Conservation (phyloP, 2,329 filamentous ascomycete species). For the Hypoxylon sp. region DNA sequence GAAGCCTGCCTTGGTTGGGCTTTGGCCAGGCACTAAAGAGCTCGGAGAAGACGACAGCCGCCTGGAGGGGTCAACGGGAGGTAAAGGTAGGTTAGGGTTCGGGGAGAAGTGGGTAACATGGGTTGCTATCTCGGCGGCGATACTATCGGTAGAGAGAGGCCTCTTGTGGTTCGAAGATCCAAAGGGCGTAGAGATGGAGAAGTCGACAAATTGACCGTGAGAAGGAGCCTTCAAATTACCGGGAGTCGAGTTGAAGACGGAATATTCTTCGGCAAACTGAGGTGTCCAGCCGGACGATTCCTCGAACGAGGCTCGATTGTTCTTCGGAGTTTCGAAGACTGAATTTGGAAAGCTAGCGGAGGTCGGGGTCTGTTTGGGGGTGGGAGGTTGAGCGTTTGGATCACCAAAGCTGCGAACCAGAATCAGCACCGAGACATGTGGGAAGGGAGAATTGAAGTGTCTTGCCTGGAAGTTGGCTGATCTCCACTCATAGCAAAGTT, state of each 20-base stretch:
- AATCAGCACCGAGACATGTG: conserved; percentile 44
- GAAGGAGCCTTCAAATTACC: conserved; percentile 67
- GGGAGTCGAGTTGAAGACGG: conserved; percentile 75
- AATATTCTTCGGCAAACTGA: conserved; percentile 75
- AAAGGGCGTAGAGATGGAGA: conserved; percentile 58
- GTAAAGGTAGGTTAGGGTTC: conserved; percentile 66
- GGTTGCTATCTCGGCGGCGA: conserved; percentile 68
- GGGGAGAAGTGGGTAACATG: conserved; percentile 75
- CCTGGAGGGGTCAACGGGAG: conserved; percentile 72
- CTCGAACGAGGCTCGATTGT: conserved; percentile 63
- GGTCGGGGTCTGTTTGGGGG: conserved; percentile 70
- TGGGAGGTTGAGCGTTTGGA: conserved; percentile 73
- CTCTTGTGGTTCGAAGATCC: conserved; percentile 62
- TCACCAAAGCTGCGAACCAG: conserved; percentile 69
- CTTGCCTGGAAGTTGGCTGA: conserved; percentile 69
- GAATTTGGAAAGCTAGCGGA: conserved; percentile 68
- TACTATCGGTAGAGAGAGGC: conserved; percentile 65
- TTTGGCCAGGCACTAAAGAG: conserved; percentile 56
- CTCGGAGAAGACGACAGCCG: conserved; percentile 72
- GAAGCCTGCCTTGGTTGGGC: conserved; percentile 52
- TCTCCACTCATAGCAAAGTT: conserved; percentile 75
- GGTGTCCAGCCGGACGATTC: conserved; percentile 70
- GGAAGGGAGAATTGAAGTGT: conserved; percentile 41
- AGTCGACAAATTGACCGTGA: conserved; percentile 63
- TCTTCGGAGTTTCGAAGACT: conserved; percentile 70